phyloP scores from a whole-genome alignment of 2,329 filamentous ascomycete species.

The Colletotrichum chlorophyti region DNA sequence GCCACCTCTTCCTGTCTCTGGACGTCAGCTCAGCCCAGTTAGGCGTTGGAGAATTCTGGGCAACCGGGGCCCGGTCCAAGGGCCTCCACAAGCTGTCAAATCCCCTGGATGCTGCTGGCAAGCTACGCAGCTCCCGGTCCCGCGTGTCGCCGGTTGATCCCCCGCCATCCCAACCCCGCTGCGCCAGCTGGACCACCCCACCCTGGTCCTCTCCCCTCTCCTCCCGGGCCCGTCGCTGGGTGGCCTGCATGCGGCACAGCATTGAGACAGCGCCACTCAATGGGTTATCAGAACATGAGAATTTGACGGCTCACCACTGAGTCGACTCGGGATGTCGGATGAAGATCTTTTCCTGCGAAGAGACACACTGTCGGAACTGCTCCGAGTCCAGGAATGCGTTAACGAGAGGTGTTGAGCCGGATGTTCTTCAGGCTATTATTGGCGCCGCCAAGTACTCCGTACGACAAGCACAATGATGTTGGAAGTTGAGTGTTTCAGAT shows the following conservation, averaged over 20 bases:
- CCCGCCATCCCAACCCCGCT: constrained; percentile 6
- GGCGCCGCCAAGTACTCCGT: no score
- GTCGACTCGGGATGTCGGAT: no score
- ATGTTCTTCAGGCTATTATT: no score
- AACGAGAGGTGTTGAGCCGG: neutral
- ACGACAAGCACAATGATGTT: no score
- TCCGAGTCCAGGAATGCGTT: neutral
- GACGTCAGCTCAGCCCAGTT: neutral
- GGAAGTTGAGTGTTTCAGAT: no score
- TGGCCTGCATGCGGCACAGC: constrained; percentile 21
- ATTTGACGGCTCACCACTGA: neutral
- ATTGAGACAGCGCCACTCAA: no score
- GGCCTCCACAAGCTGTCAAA: neutral
- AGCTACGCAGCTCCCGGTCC: constrained; percentile 4
- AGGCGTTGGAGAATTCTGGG: neutral
- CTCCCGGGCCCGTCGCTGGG: neutral
- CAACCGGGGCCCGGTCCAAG: no score
- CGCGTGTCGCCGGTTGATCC: constrained; percentile 6
- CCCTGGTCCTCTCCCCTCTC: neutral
- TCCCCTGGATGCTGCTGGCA: neutral
- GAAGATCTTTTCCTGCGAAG: neutral
- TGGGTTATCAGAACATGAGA: constrained; percentile 17
- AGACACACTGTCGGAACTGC: no score
- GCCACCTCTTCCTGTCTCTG: neutral
- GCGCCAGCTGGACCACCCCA: neutral